A percentile compares a stretch with the other conserved stretches of the same genome.
Conservation (phyloP, 306 rosid species). For the Trifolium subterraneum region DNA sequence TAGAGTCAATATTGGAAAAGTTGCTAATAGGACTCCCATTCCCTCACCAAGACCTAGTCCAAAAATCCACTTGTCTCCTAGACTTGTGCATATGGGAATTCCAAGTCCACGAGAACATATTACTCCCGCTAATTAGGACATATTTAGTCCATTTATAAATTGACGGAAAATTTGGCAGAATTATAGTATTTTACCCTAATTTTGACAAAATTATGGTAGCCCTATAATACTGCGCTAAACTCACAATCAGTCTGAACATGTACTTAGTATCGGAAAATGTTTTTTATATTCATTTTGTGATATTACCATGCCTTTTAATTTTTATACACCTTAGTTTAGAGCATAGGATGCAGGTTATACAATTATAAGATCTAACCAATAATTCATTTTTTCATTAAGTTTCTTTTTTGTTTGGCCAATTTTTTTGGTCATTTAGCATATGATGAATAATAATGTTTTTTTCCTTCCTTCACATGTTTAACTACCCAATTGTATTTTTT, state of each 20-base stretch:
- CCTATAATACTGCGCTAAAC: no score
- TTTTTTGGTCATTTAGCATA: constrained; percentile 39
- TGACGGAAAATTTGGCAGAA: background rate
- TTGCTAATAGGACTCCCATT: constrained; percentile 49
- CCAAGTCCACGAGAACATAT: constrained; percentile 57
- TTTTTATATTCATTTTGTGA: background rate
- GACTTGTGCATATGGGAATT: constrained; percentile 61
- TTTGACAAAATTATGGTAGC: background rate
- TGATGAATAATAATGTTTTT: constrained; percentile 6
- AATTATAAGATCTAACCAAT: constrained; percentile 41
- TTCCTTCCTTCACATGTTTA: constrained; percentile 9
- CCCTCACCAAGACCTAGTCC: constrained; percentile 87
- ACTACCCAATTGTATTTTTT: constrained; percentile 33
- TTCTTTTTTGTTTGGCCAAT: constrained; percentile 27
- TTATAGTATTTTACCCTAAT: background rate
- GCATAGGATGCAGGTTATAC: constrained; percentile 20
- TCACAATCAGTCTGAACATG: background rate
- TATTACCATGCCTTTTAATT: background rate
- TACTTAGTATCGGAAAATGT: background rate
- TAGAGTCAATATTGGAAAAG: constrained; percentile 44
- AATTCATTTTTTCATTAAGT: constrained; percentile 34
- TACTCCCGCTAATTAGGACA: background rate
- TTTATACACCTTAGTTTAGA: constrained; percentile 19
- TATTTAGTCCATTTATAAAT: background rate
- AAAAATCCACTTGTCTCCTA: constrained; percentile 69